A percentile compares a stretch with the other conserved stretches of the same genome.
These are phyloP conservation scores for Plasmodium cynomolgi DNA, from an alignment of 169 alveolate species.

Conservation along the genomic window DNA sequence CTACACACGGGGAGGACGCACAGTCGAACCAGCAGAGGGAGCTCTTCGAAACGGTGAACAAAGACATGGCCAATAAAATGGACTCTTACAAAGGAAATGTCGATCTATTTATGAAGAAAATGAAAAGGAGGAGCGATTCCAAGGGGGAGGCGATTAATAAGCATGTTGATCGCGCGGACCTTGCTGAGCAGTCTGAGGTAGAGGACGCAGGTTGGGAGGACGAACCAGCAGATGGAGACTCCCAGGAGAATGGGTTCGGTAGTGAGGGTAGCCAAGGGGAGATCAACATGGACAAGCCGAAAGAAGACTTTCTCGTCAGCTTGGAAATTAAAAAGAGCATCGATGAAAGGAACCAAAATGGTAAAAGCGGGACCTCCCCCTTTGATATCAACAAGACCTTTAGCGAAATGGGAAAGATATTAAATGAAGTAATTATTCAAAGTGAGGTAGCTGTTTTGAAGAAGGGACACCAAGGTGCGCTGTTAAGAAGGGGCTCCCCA, in stretches of 20 bases:
- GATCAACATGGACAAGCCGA: background rate
- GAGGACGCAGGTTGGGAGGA: background rate
- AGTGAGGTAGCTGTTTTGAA: slow-evolving; percentile 13
- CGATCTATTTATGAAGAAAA: slow-evolving; percentile 16
- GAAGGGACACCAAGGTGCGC: background rate
- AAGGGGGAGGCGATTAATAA: background rate
- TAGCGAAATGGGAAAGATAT: slow-evolving; percentile 19
- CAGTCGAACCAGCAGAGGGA: background rate
- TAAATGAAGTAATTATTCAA: slow-evolving; percentile 20
- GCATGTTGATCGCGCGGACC: background rate
- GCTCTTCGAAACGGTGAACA: background rate
- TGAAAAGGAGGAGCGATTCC: background rate
- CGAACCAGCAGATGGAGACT: background rate
- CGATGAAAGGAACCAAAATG: background rate
- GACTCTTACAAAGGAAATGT: slow-evolving; percentile 16
- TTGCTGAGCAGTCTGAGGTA: background rate
- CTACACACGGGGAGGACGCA: background rate
- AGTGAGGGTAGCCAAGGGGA: background rate
- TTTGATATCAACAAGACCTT: background rate
- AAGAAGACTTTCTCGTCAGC: slow-evolving; percentile 15
- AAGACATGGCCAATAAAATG: background rate
- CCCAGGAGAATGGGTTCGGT: background rate
- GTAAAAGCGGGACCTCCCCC: background rate
- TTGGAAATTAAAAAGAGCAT: slow-evolving; percentile 6
- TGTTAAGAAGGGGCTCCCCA: background rate